Evolutionary conservation across 306 rosid genomes (phyloP).

Genomic region (Begonia peltatifolia): DNA sequence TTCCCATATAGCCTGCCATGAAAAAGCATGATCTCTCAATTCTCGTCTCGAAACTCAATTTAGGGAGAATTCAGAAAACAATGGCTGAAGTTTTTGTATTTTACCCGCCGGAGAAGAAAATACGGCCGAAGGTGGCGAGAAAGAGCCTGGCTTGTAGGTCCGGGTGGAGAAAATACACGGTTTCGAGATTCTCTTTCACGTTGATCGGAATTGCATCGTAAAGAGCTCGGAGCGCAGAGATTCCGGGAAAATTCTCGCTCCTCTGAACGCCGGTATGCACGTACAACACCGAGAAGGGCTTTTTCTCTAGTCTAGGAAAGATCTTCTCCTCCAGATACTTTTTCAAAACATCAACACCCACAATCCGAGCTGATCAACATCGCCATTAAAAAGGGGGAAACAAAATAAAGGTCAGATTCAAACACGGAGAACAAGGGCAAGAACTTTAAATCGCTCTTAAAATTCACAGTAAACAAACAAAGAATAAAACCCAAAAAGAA

Average conservation of each 20-base stretch:
- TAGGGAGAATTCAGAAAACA: background rate
- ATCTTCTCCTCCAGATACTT: constrained; percentile 57
- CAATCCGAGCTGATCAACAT: constrained; percentile 35
- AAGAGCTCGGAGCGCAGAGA: constrained; percentile 55
- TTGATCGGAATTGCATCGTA: constrained; percentile 64
- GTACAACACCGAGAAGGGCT: constrained; percentile 53
- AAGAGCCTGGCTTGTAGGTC: constrained; percentile 76
- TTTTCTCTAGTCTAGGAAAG: constrained; percentile 47
- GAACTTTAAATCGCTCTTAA: background rate
- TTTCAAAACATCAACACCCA: constrained; percentile 49
- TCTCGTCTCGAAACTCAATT: background rate
- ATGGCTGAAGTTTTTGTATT: background rate
- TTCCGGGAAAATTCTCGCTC: constrained; percentile 77
- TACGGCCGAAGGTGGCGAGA: constrained; percentile 82
- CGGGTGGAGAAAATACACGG: constrained; percentile 72
- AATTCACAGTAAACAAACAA: too few species aligned
- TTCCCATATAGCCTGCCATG: constrained; percentile 66
- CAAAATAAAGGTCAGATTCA: background rate
- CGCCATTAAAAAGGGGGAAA: background rate
- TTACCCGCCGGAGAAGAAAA: constrained; percentile 72
- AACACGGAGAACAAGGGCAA: too few species aligned
- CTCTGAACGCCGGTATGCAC: constrained; percentile 71
- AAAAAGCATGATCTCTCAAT: background rate
- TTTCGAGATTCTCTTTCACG: constrained; percentile 64
- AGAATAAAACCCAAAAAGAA: too few species aligned